Percentiles rank a stretch among this genome's conserved stretches.
These are phyloP conservation scores for Nematocida ausubeli DNA, from an alignment of 371 early-diverging fungal species.

Conservation along the genomic window DNA sequence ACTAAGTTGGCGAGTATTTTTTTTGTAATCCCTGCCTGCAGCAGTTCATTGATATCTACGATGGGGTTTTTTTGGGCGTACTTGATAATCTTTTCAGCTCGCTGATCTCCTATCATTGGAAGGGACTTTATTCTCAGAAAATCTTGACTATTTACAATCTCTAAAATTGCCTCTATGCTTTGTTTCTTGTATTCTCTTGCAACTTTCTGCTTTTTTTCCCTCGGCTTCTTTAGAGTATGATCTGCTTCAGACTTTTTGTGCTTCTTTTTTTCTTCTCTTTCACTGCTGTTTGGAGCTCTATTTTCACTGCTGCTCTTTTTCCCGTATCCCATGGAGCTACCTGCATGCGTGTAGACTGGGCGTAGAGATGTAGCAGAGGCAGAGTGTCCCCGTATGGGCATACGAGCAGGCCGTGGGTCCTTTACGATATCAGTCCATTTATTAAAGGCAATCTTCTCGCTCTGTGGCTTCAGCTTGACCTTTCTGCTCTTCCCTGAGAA, in stretches of 20 bases:
- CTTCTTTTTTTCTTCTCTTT: slow-evolving; percentile 17
- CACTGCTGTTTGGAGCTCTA: background rate
- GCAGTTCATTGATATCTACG: slow-evolving; percentile 7
- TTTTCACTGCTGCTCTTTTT: background rate
- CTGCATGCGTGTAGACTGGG: background rate
- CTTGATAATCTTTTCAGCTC: slow-evolving; percentile 71
- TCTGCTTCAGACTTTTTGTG: background rate
- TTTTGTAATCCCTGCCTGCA: slow-evolving; percentile 21
- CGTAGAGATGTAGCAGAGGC: background rate
- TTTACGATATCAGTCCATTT: slow-evolving; percentile 17
- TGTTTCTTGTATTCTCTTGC: slow-evolving; percentile 5
- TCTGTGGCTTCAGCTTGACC: slow-evolving; percentile 65
- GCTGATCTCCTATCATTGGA: slow-evolving; percentile 71
- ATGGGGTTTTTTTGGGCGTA: slow-evolving; percentile 60
- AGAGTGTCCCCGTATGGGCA: background rate
- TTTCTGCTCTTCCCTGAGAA: slow-evolving; percentile 72
- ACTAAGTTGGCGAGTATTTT: slow-evolving; percentile 39
- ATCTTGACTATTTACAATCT: slow-evolving; percentile 70
- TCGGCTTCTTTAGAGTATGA: background rate
- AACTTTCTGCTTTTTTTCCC: background rate
- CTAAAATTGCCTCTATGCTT: slow-evolving; percentile 53
- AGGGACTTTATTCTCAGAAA: slow-evolving; percentile 70
- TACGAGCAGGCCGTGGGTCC: background rate
- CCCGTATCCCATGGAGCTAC: background rate
- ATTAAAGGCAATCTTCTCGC: slow-evolving; percentile 18